Conservation (phyloP, 345 rosid genomes). For the Isatis tinctoria region DNA sequence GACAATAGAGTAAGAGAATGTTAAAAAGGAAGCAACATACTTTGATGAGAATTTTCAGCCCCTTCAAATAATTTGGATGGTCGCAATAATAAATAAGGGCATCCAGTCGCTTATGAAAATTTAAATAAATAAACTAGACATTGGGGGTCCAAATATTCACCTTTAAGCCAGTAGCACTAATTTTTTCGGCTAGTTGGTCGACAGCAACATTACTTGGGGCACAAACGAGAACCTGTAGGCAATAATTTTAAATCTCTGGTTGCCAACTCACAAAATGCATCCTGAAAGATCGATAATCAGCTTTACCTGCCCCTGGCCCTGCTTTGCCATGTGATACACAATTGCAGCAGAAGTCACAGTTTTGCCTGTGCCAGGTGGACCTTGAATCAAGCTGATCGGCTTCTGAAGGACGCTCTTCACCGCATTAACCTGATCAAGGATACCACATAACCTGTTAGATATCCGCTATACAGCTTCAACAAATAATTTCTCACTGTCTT, state of each 20-base stretch:
- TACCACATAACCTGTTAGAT: conserved; percentile 4
- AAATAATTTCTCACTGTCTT: neutral
- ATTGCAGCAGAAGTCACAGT: conserved; percentile 99
- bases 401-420: conserved; percentile 97
- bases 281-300: neutral
- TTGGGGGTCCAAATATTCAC: conserved; percentile 31
- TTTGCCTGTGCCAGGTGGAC: conserved; percentile 99
- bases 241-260: neutral
- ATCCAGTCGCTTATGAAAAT: neutral
- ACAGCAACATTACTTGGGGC: conserved; percentile 99
- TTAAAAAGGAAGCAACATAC: neutral
- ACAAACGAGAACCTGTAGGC: conserved; percentile 81
- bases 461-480: neutral
- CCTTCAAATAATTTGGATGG: neutral
- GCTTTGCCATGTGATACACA: conserved; percentile 99
- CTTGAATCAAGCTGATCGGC: conserved; percentile 98
- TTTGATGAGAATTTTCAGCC: neutral
- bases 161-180: conserved; percentile 98
- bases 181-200: conserved; percentile 98
- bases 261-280: neutral
- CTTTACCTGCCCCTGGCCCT: conserved; percentile 96
- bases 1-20: conserved; percentile 10
- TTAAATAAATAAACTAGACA: neutral
- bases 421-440: conserved; percentile 70
- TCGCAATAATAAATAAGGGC: neutral